A percentile compares a stretch with the other conserved stretches of the same genome.
Conservation (phyloP, 768 basidiomycete species). For the Agaricus subrufescens region DNA sequence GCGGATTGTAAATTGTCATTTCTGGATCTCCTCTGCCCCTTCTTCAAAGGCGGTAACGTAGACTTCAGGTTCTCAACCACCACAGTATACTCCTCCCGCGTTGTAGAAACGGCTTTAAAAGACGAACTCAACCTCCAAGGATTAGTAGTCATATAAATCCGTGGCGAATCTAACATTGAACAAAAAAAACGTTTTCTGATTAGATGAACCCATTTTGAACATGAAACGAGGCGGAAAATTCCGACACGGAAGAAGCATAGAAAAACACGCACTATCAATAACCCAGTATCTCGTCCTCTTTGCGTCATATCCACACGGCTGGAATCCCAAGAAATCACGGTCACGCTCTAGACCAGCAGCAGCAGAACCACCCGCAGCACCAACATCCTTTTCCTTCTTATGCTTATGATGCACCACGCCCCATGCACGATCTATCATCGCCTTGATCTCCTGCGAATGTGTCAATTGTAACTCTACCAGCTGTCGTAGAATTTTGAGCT, state of each 20-base stretch:
- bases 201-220: not conserved
- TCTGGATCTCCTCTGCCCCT: constrained; percentile 48
- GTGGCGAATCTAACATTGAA: constrained; percentile 64
- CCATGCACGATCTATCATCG: constrained; percentile 78
- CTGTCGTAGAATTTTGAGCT: constrained; percentile 82
- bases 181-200: no score
- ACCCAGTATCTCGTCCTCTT: constrained; percentile 81
- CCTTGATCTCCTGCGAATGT: constrained; percentile 66
- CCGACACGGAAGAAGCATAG: constrained; percentile 48
- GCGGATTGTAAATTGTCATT: constrained; percentile 55
- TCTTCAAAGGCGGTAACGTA: constrained; percentile 40
- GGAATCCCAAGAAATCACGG: constrained; percentile 57
- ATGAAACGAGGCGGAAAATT: constrained; percentile 6
- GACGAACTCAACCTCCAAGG: constrained; percentile 86
- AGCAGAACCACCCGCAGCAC: constrained; percentile 54
- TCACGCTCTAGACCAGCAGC: constrained; percentile 52
- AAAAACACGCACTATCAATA: constrained; percentile 77
- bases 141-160: constrained; percentile 80
- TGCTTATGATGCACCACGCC: constrained; percentile 81
- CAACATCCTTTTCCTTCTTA: constrained; percentile 68
- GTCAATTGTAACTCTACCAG: constrained; percentile 81
- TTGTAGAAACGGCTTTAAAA: constrained; percentile 67
- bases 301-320: constrained; percentile 74
- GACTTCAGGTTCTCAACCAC: constrained; percentile 59
- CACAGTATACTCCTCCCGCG: constrained; percentile 67